Base-by-base conservation (phyloP, 495 filamentous ascomycete species). In the Penicillium psychrofluorescens region DNA sequence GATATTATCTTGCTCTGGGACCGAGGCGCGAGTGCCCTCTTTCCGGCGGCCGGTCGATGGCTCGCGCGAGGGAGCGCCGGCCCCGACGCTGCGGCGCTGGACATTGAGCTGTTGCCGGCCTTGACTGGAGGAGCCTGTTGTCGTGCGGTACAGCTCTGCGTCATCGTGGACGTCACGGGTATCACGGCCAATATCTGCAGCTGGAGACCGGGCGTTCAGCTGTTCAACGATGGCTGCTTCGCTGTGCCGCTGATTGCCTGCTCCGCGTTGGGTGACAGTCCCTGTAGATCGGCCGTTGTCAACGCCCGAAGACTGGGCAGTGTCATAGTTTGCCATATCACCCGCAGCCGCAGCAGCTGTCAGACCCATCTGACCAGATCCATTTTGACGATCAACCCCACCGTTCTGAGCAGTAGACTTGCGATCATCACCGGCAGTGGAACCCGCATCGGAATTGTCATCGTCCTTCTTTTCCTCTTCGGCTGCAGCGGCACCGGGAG, bases 401-500 rank as follows among this genome's bases (percentile, higher is more conserved):
- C 42, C 48, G 11, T 34, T 41, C 9, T 41, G 44, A 4, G 41
- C 43, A 2, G 35, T 38, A 4, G 50, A n/a, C 15, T 53, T 47
- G 43, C 31, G 31, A 16, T 44, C 38, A 14, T 38, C 47, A 22
- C 32, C 41, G 11, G 39, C 36, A 31, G 36, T 36, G 9, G 36
- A 30, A 13, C 33, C 13, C 4, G 38, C 29, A 22, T 15, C 40
- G 15, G 40, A 45, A 9, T 44, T 40, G 4, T 78, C 72, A 33
- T 80, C 75, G 6, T 70, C 57, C 15, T 73, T 67, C 7, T 85
- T 84, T 28, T 79, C 73, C 2, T 74, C 69, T 41, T 90, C 81
- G 3, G 78, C 80, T 46, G 71, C 72, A 35, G 83, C 86, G 31
- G 78, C 86, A 27, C 86, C 90, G 46, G 91, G 90, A 16, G 65